phyloP scores from a whole-genome alignment of 495 filamentous ascomycete species.

The Hypoxylon fragiforme region DNA sequence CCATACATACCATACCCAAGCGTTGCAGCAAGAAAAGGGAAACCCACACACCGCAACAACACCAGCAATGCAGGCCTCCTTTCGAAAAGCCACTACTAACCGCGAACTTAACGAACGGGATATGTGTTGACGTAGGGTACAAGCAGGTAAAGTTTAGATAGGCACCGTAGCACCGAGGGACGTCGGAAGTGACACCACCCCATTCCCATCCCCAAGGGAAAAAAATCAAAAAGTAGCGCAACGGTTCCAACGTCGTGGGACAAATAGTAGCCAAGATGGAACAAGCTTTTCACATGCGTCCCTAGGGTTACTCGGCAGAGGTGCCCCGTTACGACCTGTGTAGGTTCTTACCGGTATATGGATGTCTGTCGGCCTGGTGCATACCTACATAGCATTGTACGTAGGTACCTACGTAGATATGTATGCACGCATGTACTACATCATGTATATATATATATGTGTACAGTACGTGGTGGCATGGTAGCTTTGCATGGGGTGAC shows the following conservation, averaged over 20 bases:
- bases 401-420: constrained; percentile 1
- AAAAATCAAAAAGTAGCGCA: not conserved
- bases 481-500: constrained; percentile 17
- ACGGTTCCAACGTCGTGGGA: constrained; percentile 20
- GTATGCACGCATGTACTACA: constrained; percentile 5
- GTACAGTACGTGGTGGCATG: constrained; percentile 10
- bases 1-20: too few relatives aligned
- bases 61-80: too few relatives aligned
- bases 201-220: not conserved
- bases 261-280: constrained; percentile 28
- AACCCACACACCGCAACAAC: too few relatives aligned
- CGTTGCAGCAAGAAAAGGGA: too few relatives aligned
- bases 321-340: constrained; percentile 5
- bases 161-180: not conserved
- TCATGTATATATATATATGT: not conserved
- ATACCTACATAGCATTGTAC: not conserved
- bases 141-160: too few relatives aligned
- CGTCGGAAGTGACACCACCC: not conserved
- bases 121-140: not conserved
- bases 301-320: constrained; percentile 19
- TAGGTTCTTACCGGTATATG: constrained; percentile 24
- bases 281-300: constrained; percentile 32
- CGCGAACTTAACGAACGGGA: not conserved
- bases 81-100: constrained; percentile 15
- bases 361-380: not conserved